These are phyloP conservation scores for Simmondsia chinensis DNA, from an alignment of 148 eudicot species.

Conservation along the genomic window DNA sequence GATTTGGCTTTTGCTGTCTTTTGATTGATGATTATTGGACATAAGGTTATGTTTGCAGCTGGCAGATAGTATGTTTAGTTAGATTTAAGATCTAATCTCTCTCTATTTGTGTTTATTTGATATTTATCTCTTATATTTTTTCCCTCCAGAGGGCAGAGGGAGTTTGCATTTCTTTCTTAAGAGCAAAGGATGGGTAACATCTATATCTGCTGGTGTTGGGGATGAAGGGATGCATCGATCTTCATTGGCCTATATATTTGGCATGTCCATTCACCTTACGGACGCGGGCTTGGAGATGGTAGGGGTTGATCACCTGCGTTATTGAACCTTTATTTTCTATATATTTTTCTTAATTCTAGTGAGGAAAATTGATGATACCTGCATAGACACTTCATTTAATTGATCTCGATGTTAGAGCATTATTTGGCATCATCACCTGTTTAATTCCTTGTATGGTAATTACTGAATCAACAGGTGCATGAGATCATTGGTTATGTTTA, in stretches of 20 bases:
- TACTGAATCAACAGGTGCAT: slow-evolving; percentile 39
- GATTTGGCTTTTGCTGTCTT: neutral
- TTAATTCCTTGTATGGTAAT: slow-evolving; percentile 2
- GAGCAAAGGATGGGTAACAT: slow-evolving; percentile 85
- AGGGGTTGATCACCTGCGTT: neutral
- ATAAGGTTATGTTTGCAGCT: neutral
- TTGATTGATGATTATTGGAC: slow-evolving; percentile 1
- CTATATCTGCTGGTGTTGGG: slow-evolving; percentile 94
- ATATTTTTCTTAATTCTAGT: no score
- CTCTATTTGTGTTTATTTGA: neutral
- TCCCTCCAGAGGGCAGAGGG: slow-evolving; percentile 98
- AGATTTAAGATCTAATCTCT: neutral
- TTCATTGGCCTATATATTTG: slow-evolving; percentile 70
- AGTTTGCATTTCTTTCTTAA: slow-evolving; percentile 81
- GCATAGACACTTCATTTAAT: neutral
- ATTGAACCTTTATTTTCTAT: slow-evolving; percentile 1
- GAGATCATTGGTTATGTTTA: slow-evolving; percentile 80
- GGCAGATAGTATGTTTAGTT: neutral
- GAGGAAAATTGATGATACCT: no score
- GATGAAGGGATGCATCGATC: slow-evolving; percentile 89
- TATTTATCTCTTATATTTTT: slow-evolving; percentile 12
- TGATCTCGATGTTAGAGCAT: no score
- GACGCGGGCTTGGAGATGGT: slow-evolving; percentile 91
- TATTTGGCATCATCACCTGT: no score
- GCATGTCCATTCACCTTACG: slow-evolving; percentile 85